Conservation (phyloP, 2,329 filamentous ascomycete species). For the Raffaelea ambrosiae region DNA sequence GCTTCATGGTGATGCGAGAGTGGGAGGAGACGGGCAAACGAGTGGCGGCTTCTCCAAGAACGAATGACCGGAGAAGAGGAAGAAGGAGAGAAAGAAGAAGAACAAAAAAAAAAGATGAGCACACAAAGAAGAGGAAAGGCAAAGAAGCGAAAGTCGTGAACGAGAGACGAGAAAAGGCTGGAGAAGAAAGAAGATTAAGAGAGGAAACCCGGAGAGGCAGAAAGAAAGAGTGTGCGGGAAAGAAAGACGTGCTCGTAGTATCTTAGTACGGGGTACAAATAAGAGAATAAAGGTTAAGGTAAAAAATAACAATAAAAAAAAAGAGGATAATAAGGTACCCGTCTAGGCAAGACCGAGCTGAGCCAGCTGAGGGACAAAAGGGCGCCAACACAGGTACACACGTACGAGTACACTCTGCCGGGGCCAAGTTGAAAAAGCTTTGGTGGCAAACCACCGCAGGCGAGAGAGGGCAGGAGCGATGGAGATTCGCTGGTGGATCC, state of each 20-base stretch:
- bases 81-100: neutral
- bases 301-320: neutral
- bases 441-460: too few species aligned
- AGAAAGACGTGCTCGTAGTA: neutral
- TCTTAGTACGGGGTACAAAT: too few species aligned
- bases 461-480: too few species aligned
- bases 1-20: constrained; percentile 25
- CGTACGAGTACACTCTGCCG: too few species aligned
- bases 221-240: neutral
- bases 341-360: neutral
- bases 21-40: neutral
- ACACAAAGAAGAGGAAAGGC: neutral
- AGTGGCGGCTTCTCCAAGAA: neutral
- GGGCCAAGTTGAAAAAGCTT: too few species aligned
- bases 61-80: neutral
- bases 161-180: neutral
- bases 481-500: too few species aligned
- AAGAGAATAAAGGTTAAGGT: neutral
- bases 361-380: neutral
- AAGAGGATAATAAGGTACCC: neutral
- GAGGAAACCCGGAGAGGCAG: neutral
- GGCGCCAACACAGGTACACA: too few species aligned
- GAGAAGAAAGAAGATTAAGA: neutral
- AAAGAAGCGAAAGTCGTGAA: neutral
- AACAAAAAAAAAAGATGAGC: neutral